phyloP scores from a whole-genome alignment of 306 rosid species.

The Gastrolobium bilobum region DNA sequence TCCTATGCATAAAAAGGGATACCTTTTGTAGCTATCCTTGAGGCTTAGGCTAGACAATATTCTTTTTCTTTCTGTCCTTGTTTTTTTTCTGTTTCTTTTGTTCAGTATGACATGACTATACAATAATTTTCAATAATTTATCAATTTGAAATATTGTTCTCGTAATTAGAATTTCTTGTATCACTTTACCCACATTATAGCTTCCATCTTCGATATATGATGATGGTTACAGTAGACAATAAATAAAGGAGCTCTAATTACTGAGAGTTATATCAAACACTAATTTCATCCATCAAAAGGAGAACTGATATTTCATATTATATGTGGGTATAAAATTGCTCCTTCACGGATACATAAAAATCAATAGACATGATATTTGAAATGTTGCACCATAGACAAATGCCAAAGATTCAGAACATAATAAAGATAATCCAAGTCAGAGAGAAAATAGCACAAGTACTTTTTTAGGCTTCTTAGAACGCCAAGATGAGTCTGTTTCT shows the following conservation, averaged over 20 bases:
- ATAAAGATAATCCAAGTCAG: not conserved
- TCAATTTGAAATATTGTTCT: slow-evolving; percentile 11
- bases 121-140: not conserved
- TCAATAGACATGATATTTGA: not conserved
- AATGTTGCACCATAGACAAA: not conserved
- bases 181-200: slow-evolving; percentile 19
- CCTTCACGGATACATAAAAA: no score
- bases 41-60: slow-evolving; percentile 27
- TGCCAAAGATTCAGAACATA: slow-evolving; percentile 23
- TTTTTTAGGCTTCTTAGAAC: not conserved
- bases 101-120: slow-evolving; percentile 21
- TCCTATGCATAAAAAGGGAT: slow-evolving; percentile 77
- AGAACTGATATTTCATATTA: not conserved
- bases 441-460: not conserved
- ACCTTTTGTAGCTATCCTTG: slow-evolving; percentile 77
- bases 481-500: slow-evolving; percentile 1
- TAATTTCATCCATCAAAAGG: slow-evolving; percentile 5
- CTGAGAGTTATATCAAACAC: not conserved
- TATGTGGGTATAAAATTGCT: no score
- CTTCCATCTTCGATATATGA: not conserved
- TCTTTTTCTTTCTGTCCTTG: slow-evolving; percentile 1
- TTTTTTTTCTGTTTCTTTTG: slow-evolving; percentile 24
- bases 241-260: not conserved
- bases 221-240: not conserved
- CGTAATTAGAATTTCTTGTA: slow-evolving; percentile 11